Evolutionary conservation across 2,329 filamentous ascomycete species (phyloP), one percentile per base, ranked within the genome.

Genomic region (Gliomastix tumulicola): DNA sequence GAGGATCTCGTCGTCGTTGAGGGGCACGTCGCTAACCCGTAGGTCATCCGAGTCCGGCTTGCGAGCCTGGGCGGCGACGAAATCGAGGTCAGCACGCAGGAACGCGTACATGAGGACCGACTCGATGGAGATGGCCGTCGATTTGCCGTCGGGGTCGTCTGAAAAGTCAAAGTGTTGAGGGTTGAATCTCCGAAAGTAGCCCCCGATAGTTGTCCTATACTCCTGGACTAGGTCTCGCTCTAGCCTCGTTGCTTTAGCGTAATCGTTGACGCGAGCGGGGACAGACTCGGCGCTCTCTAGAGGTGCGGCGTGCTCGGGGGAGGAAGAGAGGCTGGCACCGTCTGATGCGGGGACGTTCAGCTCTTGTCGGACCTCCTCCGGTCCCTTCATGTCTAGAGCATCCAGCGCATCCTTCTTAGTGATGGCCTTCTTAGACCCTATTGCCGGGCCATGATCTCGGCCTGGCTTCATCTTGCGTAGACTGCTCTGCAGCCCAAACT

Each of bases 131-230:
- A 81, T 69, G 12, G 71, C 57, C 12, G 53, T 50, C 21, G 59
- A 53, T n/a, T n/a, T n/a, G 19, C 50, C 47, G 5, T 47, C 33
- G 6, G 44, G 42, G 11, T 56, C 50, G 15, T 51, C 49, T 11
- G 64, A 58, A 12, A 69, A 44, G 37, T 63, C 58, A 48, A 95
- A 96, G 58, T 85, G 74, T 33, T 85, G 73, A 0, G 92, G 90
- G 47, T 79, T 81, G 65, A 97, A 97, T 30, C 92, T 80, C 41
- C 85, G 79, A 55, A 95, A 98, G 62, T 98, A 98, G 21, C 92
- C 92, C 33, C 92, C 92, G 6, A 98, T 84, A 1, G 87, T 82
- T 41, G 79, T 74, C 55, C 81, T 84, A 79, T 94, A 98, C 38
- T 82, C 76, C 25, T 74, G 66, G 19, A 96, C 74, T 9, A 97